Evolutionary conservation across 495 filamentous ascomycete species (phyloP).

Genomic region (Diplogelasinospora grovesii): DNA sequence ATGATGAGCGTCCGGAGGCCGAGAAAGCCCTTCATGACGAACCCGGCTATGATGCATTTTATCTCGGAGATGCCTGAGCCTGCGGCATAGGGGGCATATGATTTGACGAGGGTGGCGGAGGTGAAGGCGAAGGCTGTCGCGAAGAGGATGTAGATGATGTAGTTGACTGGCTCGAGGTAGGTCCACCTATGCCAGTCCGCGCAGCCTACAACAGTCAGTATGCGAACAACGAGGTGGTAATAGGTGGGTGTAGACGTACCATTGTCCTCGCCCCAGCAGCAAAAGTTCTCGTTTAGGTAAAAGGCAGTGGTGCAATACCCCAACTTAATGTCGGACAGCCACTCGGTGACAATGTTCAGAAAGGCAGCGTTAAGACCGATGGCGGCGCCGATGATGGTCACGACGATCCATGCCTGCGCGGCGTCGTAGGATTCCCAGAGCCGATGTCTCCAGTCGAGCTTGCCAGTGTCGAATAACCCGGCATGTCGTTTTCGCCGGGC

Average conservation of each 20-base stretch:
- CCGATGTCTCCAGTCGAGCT: constrained; percentile 73
- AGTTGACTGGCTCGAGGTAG: constrained; percentile 68
- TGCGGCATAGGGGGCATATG: constrained; percentile 92
- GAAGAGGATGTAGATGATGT: constrained; percentile 82
- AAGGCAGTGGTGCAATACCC: constrained; percentile 92
- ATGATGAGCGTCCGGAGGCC: constrained; percentile 89
- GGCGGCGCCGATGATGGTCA: constrained; percentile 84
- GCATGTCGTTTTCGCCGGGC: constrained; percentile 64
- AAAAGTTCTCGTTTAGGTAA: constrained; percentile 96
- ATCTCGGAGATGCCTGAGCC: constrained; percentile 98
- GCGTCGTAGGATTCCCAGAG: constrained; percentile 88
- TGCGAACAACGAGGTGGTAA: not conserved
- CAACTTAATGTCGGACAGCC: constrained; percentile 91
- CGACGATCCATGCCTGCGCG: constrained; percentile 96
- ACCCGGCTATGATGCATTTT: constrained; percentile 99
- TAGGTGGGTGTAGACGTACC: constrained; percentile 40
- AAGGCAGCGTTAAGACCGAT: constrained; percentile 93
- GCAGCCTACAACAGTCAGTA: constrained; percentile 55
- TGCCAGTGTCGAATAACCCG: constrained; percentile 68
- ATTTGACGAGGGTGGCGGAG: constrained; percentile 79
- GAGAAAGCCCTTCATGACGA: constrained; percentile 98
- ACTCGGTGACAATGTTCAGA: constrained; percentile 93
- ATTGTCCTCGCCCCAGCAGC: constrained; percentile 93
- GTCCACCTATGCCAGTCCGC: constrained; percentile 89
- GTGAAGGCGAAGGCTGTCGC: constrained; percentile 80